Conservation (phyloP, 2,329 filamentous ascomycete species). For the Paecilomyces sp. region DNA sequence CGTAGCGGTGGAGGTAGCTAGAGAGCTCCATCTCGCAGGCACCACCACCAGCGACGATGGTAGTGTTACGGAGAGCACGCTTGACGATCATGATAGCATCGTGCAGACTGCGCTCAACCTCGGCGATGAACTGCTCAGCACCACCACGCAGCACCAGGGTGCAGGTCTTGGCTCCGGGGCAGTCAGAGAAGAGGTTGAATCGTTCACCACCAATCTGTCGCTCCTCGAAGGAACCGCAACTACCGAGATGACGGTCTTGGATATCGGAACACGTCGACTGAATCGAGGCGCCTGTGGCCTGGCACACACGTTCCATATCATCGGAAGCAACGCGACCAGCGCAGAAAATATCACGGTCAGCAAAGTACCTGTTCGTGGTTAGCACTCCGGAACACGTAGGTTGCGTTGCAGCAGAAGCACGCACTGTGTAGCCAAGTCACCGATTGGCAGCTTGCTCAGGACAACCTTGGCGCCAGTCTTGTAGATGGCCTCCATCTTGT, state of each 20-base stretch:
- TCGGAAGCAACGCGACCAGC: slow-evolving; percentile 85
- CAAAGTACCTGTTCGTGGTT: slow-evolving; percentile 59
- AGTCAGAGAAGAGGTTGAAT: slow-evolving; percentile 98
- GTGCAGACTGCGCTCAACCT: slow-evolving; percentile 94
- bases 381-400: not conserved
- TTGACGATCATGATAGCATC: slow-evolving; percentile 99
- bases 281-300: slow-evolving; percentile 83
- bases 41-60: slow-evolving; percentile 90
- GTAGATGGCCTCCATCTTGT: slow-evolving; percentile 93
- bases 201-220: slow-evolving; percentile 94
- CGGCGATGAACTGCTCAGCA: slow-evolving; percentile 97
- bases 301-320: slow-evolving; percentile 92
- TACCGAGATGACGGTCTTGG: slow-evolving; percentile 77
- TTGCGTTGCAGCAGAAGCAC: slow-evolving; percentile 8
- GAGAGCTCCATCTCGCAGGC: slow-evolving; percentile 96
- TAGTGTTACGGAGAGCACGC: slow-evolving; percentile 89
- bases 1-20: slow-evolving; percentile 83
- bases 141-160: slow-evolving; percentile 91
- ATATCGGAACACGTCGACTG: slow-evolving; percentile 98
- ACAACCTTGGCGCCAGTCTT: slow-evolving; percentile 96
- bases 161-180: slow-evolving; percentile 92
- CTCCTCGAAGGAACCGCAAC: slow-evolving; percentile 87
- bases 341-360: slow-evolving; percentile 96
- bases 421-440: slow-evolving; percentile 88
- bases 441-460: slow-evolving; percentile 92